Percentiles rank a stretch among this genome's conserved stretches.
Conservation (phyloP, 345 rosid genomes). For the Pugionium cornutum region DNA sequence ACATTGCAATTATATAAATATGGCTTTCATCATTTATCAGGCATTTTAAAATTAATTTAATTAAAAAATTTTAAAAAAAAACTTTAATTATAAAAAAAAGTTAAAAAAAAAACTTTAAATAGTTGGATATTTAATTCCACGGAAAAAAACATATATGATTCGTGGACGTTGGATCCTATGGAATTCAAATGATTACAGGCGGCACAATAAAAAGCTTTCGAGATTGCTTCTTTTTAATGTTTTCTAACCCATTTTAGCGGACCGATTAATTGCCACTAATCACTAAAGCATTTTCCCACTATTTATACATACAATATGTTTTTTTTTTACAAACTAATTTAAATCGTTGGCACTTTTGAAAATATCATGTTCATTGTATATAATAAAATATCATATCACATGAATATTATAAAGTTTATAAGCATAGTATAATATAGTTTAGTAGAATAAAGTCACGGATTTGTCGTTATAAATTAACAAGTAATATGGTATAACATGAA, state of each 20-base stretch:
- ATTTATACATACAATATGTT: neutral
- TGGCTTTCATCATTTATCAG: neutral
- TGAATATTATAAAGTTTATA: neutral
- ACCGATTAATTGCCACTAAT: slow-evolving; percentile 16
- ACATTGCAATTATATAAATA: neutral
- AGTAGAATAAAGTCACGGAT: neutral
- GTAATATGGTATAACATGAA: neutral
- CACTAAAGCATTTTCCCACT: neutral
- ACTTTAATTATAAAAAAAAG: too few relatives aligned
- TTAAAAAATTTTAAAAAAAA: too few relatives aligned
- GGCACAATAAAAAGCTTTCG: slow-evolving; percentile 32
- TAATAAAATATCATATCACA: neutral
- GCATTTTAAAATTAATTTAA: too few relatives aligned
- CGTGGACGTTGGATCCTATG: slow-evolving; percentile 38
- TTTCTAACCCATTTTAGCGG: slow-evolving; percentile 22
- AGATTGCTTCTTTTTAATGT: slow-evolving; percentile 22
- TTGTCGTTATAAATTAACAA: neutral
- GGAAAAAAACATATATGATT: neutral
- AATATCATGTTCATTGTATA: too few relatives aligned
- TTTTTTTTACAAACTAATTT: neutral
- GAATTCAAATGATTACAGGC: slow-evolving; percentile 44
- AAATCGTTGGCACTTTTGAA: too few relatives aligned
- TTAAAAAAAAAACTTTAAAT: too few relatives aligned
- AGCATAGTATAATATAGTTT: too few relatives aligned
- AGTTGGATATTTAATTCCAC: too few relatives aligned